Percentiles rank a stretch among this genome's conserved stretches.
Evolutionary conservation across 805 yeast genomes (phyloP).

Genomic region (Monosporozyma unispora): DNA sequence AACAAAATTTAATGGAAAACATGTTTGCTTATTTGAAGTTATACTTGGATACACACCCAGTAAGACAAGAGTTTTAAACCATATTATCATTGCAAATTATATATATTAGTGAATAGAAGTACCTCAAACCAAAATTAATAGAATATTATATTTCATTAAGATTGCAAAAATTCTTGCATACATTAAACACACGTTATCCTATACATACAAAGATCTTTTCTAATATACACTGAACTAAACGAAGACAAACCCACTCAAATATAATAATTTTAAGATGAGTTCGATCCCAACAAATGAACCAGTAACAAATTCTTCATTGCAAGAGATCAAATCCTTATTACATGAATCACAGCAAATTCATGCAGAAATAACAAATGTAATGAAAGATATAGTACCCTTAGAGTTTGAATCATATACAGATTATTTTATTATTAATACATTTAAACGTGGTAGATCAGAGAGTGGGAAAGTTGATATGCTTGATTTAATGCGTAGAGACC

Average conservation of each 20-base stretch:
- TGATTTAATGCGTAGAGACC: slow-evolving; percentile 20
- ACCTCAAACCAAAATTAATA: not conserved
- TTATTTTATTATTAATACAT: slow-evolving; percentile 21
- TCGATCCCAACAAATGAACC: not conserved
- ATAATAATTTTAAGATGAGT: not conserved
- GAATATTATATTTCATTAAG: not conserved
- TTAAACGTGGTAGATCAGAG: slow-evolving; percentile 25
- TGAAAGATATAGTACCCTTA: slow-evolving; percentile 14
- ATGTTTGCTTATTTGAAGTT: not conserved
- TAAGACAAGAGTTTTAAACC: not conserved
- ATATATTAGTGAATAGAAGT: not conserved
- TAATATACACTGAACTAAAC: not conserved
- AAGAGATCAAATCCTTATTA: slow-evolving; percentile 2
- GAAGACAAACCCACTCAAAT: not conserved
- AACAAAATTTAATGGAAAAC: not conserved
- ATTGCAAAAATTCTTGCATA: not conserved
- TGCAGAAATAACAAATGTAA: slow-evolving; percentile 7
- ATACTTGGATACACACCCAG: not conserved
- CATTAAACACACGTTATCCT: no score
- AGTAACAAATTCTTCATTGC: not conserved
- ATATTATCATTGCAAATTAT: not conserved
- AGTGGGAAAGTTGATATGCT: slow-evolving; percentile 28
- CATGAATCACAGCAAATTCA: slow-evolving; percentile 5
- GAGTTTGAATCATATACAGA: slow-evolving; percentile 31
- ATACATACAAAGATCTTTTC: no score